These are phyloP conservation scores for Colletotrichum sidae DNA, from an alignment of 2,329 filamentous ascomycete species.

Conservation along the genomic window DNA sequence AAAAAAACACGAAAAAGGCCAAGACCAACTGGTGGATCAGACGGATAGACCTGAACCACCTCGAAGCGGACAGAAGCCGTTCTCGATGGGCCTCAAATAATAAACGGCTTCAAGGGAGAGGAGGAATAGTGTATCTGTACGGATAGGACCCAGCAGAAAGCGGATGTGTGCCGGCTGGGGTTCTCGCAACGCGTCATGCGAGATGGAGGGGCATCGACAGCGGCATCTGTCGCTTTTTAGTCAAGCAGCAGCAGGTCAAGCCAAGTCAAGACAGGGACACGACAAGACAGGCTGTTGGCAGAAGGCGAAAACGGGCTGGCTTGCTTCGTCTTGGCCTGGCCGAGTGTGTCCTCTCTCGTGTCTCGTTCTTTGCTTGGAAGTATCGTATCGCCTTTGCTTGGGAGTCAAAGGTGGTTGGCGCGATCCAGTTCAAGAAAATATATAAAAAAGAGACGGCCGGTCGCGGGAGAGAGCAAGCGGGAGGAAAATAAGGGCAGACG, in stretches of 20 bases:
- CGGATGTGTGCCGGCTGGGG: conserved; percentile 29
- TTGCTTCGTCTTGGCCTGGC: background rate
- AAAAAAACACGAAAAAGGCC: background rate
- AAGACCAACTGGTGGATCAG: background rate
- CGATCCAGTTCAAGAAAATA: too few species aligned
- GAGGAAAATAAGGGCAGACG: background rate
- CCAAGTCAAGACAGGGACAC: background rate
- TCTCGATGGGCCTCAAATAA: conserved; percentile 20
- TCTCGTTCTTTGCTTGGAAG: too few species aligned
- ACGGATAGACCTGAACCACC: conserved; percentile 7
- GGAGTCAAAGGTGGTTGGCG: too few species aligned
- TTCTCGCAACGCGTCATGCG: conserved; percentile 35
- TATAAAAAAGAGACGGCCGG: background rate
- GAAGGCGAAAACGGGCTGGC: too few species aligned
- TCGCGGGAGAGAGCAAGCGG: background rate
- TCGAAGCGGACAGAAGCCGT: conserved; percentile 10
- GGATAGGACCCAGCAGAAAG: conserved; percentile 22
- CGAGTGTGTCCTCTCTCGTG: too few species aligned
- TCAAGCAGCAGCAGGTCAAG: background rate
- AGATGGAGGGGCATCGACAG: conserved; percentile 27
- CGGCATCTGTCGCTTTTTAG: background rate
- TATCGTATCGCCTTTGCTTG: too few species aligned
- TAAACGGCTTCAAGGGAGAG: conserved; percentile 23
- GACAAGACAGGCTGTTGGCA: background rate
- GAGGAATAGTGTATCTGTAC: background rate